A percentile compares a stretch with the other conserved stretches of the same genome.
Evolutionary conservation across 2,329 filamentous ascomycete genomes (phyloP).

Genomic region (Exophiala viscosa): DNA sequence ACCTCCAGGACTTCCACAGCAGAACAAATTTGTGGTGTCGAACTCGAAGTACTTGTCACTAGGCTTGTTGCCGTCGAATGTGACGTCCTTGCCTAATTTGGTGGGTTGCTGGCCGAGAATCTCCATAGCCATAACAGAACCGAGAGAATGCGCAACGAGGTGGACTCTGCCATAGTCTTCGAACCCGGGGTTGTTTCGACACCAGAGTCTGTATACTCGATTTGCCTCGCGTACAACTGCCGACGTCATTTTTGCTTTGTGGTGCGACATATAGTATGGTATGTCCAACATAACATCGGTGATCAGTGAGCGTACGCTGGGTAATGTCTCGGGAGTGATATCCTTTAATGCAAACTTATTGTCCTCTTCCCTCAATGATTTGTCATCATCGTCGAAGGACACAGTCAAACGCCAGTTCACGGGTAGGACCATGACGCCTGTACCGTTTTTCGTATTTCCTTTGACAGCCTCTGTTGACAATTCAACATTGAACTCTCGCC

Average conservation of each 20-base stretch:
- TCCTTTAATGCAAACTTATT: slow-evolving; percentile 72
- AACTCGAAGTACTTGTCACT: slow-evolving; percentile 74
- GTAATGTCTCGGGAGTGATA: slow-evolving; percentile 86
- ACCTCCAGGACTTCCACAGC: slow-evolving; percentile 83
- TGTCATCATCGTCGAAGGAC: slow-evolving; percentile 73
- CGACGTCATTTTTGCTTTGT: slow-evolving; percentile 90
- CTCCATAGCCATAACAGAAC: slow-evolving; percentile 91
- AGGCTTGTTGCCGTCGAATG: slow-evolving; percentile 35
- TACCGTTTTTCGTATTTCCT: slow-evolving; percentile 69
- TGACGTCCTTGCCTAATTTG: slow-evolving; percentile 49
- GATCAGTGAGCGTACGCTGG: slow-evolving; percentile 87
- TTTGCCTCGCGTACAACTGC: slow-evolving; percentile 89
- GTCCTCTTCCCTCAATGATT: slow-evolving; percentile 49
- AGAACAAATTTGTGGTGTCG: slow-evolving; percentile 82
- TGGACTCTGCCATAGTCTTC: slow-evolving; percentile 77
- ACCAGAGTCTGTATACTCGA: slow-evolving; percentile 93
- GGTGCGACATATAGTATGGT: slow-evolving; percentile 93
- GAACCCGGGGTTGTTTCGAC: slow-evolving; percentile 86
- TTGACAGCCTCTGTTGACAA: slow-evolving; percentile 71
- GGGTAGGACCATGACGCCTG: slow-evolving; percentile 89
- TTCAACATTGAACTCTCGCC: slow-evolving; percentile 81
- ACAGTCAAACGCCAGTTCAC: slow-evolving; percentile 91
- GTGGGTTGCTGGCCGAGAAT: slow-evolving; percentile 88
- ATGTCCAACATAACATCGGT: slow-evolving; percentile 98
- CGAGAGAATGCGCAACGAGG: slow-evolving; percentile 86